Percentiles rank a stretch among this genome's conserved stretches.
phyloP scores from a whole-genome alignment of 2,329 filamentous ascomycete species.

The Leptoxyphium fumago region DNA sequence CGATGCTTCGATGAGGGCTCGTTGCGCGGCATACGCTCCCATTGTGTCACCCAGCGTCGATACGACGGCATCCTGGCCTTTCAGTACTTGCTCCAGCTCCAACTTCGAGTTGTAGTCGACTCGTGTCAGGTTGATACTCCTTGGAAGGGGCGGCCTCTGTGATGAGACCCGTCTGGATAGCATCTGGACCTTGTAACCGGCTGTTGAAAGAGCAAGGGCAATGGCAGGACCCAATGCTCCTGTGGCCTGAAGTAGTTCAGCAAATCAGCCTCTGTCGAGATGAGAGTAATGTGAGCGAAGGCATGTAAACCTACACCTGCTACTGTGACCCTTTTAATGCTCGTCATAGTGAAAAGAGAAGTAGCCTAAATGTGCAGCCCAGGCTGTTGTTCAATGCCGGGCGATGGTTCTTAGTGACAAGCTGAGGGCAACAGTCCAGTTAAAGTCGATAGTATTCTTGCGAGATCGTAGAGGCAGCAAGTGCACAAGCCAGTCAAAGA shows the following conservation, averaged over 20 bases:
- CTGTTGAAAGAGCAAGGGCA: not conserved
- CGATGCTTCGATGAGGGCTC: constrained; percentile 23
- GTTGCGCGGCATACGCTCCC: constrained; percentile 11
- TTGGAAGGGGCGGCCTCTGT: not conserved
- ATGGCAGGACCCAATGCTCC: not conserved
- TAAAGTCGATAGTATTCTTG: too few relatives aligned
- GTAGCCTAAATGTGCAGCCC: too few relatives aligned
- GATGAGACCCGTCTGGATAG: not conserved
- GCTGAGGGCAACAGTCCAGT: too few relatives aligned
- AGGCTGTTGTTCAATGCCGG: too few relatives aligned
- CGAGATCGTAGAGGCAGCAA: too few relatives aligned
- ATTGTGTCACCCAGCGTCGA: constrained; percentile 17
- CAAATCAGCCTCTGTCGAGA: too few relatives aligned
- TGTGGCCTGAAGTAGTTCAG: not conserved
- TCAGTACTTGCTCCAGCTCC: not conserved
- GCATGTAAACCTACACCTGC: not conserved
- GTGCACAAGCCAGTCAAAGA: too few relatives aligned
- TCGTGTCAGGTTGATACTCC: not conserved
- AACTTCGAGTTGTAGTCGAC: not conserved
- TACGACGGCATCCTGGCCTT: constrained; percentile 23
- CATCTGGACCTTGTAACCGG: not conserved
- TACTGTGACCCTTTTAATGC: not conserved
- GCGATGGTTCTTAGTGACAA: too few relatives aligned
- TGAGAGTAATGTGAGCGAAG: too few relatives aligned
- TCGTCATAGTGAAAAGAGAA: not conserved